These are phyloP conservation scores for Blastosporella zonata DNA, from an alignment of 1,284 basidiomycete genomes.

Conservation along the genomic window DNA sequence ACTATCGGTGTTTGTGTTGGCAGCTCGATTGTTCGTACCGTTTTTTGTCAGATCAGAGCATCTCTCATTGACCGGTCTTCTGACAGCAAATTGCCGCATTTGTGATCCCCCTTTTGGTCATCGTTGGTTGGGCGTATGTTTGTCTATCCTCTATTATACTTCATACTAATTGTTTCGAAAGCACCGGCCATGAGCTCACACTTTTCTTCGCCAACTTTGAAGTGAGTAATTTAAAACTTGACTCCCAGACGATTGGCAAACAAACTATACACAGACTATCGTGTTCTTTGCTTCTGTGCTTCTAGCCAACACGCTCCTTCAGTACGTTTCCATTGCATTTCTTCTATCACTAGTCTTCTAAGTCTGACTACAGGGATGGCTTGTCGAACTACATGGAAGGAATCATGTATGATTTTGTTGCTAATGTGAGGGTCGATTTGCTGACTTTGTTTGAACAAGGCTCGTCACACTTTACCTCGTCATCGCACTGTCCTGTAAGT, in stretches of 20 bases:
- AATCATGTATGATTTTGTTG: slow-evolving; percentile 47
- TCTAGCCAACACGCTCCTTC: slow-evolving; percentile 76
- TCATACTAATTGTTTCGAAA: slow-evolving; percentile 25
- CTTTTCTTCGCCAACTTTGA: slow-evolving; percentile 83
- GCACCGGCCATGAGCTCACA: slow-evolving; percentile 75
- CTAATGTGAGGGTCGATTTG: background rate
- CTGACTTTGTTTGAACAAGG: slow-evolving; percentile 20
- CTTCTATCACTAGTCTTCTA: slow-evolving; percentile 3
- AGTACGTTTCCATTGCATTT: slow-evolving; percentile 43
- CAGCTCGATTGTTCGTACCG: slow-evolving; percentile 71
- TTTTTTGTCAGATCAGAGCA: slow-evolving; percentile 10
- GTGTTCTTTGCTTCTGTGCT: slow-evolving; percentile 83
- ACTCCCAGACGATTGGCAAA: slow-evolving; percentile 3
- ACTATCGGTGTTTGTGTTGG: slow-evolving; percentile 90
- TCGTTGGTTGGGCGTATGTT: slow-evolving; percentile 79
- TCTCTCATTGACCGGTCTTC: background rate
- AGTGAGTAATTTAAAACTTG: slow-evolving; percentile 35
- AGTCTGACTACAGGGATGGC: slow-evolving; percentile 59
- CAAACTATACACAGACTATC: slow-evolving; percentile 57
- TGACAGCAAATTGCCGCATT: slow-evolving; percentile 84
- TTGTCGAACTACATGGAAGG: slow-evolving; percentile 91
- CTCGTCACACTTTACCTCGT: slow-evolving; percentile 60
- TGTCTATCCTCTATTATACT: background rate
- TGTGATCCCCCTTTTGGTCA: slow-evolving; percentile 81
- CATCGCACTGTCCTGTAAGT: slow-evolving; percentile 54